Evolutionary conservation across 2,329 filamentous ascomycete genomes (phyloP).

Genomic region (Coccinonectria pachysandricola): DNA sequence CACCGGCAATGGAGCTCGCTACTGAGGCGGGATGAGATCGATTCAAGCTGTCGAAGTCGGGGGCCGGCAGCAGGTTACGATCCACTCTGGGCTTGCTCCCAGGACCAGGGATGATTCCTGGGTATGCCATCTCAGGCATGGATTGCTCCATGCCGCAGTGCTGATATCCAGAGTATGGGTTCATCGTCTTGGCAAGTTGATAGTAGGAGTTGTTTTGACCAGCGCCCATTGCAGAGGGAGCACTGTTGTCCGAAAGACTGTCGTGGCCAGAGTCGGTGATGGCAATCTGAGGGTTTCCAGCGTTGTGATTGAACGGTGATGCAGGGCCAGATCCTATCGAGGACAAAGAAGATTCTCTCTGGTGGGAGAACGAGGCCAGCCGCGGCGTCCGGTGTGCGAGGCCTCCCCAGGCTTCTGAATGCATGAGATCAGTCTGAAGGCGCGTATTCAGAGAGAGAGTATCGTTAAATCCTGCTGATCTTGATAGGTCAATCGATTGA

Average conservation of each 20-base stretch:
- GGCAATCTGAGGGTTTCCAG: constrained; percentile 48
- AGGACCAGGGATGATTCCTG: constrained; percentile 27
- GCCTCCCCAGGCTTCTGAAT: constrained; percentile 31
- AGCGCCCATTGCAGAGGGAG: too few relatives aligned
- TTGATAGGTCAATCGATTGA: constrained; percentile 6
- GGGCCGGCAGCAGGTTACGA: constrained; percentile 33
- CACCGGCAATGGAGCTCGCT: constrained; percentile 46
- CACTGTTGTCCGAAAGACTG: constrained; percentile 28
- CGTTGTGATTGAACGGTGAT: constrained; percentile 46
- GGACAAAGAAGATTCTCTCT: constrained; percentile 51
- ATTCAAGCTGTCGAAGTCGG: constrained; percentile 33
- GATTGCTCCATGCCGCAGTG: constrained; percentile 25
- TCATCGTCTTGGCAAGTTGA: constrained; percentile 35
- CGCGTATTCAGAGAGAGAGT: constrained; percentile 17
- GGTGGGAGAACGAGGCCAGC: constrained; percentile 34
- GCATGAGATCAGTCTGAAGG: constrained; percentile 25
- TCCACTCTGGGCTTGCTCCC: constrained; percentile 28
- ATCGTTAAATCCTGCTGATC: constrained; percentile 15
- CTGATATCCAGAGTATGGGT: constrained; percentile 33
- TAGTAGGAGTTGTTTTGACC: constrained; percentile 31
- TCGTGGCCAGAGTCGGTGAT: constrained; percentile 40
- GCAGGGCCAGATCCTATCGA: constrained; percentile 47
- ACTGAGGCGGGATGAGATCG: constrained; percentile 44
- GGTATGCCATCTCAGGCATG: constrained; percentile 30
- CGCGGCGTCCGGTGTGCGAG: constrained; percentile 28